Evolutionary conservation across 1,284 basidiomycete genomes (phyloP).

Genomic region (Heterobasidion irregulare): DNA sequence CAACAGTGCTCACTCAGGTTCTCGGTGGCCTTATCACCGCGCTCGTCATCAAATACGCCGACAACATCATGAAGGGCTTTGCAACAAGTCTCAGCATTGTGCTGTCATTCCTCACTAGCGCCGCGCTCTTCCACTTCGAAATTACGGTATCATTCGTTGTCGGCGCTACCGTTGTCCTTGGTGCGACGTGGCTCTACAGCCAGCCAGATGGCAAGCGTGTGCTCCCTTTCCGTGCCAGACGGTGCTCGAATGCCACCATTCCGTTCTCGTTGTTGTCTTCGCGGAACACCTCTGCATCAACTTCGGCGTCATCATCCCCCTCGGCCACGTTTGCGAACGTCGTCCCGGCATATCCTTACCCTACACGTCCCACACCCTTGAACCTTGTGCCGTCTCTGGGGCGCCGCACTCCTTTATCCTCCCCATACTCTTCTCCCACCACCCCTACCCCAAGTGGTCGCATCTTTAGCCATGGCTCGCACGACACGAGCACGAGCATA

Average conservation of each 20-base stretch:
- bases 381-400: conserved; percentile 8
- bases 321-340: not conserved
- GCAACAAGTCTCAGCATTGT: conserved; percentile 91
- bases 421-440: conserved; percentile 13
- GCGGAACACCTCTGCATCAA: not conserved
- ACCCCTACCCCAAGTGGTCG: conserved; percentile 7
- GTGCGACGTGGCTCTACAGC: conserved; percentile 89
- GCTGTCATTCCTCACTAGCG: conserved; percentile 86
- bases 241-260: conserved; percentile 8
- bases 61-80: conserved; percentile 91
- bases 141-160: conserved; percentile 81
- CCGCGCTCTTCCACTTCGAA: conserved; percentile 81
- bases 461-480: not conserved
- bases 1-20: conserved; percentile 84
- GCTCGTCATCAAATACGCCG: conserved; percentile 79
- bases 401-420: conserved; percentile 10
- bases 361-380: conserved; percentile 9
- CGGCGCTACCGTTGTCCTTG: conserved; percentile 76
- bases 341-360: conserved; percentile 1
- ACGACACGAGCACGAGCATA: not conserved
- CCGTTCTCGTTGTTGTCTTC: conserved; percentile 5
- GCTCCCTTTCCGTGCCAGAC: conserved; percentile 10
- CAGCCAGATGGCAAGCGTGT: conserved; percentile 30
- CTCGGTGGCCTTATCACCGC: conserved; percentile 88
- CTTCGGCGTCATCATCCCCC: conserved; percentile 1